phyloP scores from a whole-genome alignment of 2,329 filamentous ascomycete genomes.

The Fusarium poae region DNA sequence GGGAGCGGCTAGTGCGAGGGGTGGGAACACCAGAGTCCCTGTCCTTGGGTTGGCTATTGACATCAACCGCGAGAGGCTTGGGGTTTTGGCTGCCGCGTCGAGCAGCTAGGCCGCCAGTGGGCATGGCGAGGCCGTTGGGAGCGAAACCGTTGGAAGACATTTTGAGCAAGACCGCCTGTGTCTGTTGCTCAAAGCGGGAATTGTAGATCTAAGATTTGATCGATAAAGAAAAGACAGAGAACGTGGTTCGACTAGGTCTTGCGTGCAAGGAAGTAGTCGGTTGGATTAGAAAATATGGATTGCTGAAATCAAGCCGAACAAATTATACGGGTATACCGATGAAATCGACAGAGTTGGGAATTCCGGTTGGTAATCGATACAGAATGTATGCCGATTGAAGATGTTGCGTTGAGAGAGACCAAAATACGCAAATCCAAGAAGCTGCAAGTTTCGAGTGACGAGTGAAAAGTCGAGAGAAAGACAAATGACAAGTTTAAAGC shows the following conservation, averaged over 20 bases:
- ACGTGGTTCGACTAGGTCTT: slow-evolving; percentile 37
- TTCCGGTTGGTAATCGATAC: slow-evolving; percentile 36
- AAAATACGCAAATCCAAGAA: slow-evolving; percentile 49
- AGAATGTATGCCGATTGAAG: slow-evolving; percentile 36
- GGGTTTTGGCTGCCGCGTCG: slow-evolving; percentile 86
- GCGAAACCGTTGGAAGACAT: slow-evolving; percentile 92
- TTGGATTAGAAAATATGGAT: slow-evolving; percentile 44
- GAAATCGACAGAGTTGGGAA: slow-evolving; percentile 35
- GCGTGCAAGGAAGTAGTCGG: slow-evolving; percentile 30
- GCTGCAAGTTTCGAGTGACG: slow-evolving; percentile 31
- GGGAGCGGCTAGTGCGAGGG: slow-evolving; percentile 92
- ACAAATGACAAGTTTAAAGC: slow-evolving; percentile 33
- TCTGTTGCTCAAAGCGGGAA: slow-evolving; percentile 72
- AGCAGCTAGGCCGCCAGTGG: slow-evolving; percentile 84
- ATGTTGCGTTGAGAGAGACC: slow-evolving; percentile 32
- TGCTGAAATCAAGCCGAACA: slow-evolving; percentile 35
- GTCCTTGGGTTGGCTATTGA: slow-evolving; percentile 76
- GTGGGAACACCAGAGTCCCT: slow-evolving; percentile 78
- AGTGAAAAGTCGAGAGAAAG: slow-evolving; percentile 34
- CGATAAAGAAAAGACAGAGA: slow-evolving; percentile 39
- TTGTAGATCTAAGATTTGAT: slow-evolving; percentile 32
- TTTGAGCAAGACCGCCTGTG: slow-evolving; percentile 99
- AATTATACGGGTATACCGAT: slow-evolving; percentile 50
- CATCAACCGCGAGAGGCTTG: slow-evolving; percentile 87
- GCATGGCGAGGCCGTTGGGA: slow-evolving; percentile 79